phyloP scores from a whole-genome alignment of 1,284 basidiomycete species.

The Stereum hirsutum region DNA sequence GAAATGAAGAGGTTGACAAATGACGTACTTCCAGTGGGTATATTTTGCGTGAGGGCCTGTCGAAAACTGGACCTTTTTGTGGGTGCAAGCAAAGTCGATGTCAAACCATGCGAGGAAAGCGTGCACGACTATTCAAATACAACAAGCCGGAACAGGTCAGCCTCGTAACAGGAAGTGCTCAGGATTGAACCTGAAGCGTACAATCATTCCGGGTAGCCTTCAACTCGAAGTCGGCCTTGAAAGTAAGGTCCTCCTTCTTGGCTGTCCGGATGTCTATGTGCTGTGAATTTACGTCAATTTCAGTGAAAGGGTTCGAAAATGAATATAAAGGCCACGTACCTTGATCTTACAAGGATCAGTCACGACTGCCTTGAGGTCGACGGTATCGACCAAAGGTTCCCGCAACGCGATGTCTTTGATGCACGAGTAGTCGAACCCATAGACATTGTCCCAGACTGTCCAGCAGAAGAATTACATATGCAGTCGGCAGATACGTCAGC shows the following conservation, averaged over 20 bases:
- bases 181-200: conserved; percentile 29
- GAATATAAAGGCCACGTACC: conserved; percentile 27
- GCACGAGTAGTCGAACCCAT: conserved; percentile 99
- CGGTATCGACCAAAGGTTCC: conserved; percentile 97
- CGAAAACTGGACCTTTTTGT: conserved; percentile 93
- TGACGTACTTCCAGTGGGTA: conserved; percentile 90
- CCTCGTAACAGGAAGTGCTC: neutral
- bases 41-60: conserved; percentile 95
- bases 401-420: conserved; percentile 98
- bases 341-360: conserved; percentile 86
- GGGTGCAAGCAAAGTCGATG: conserved; percentile 91
- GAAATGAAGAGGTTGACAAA: no score
- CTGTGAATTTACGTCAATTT: conserved; percentile 24
- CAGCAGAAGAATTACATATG: conserved; percentile 2
- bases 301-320: neutral
- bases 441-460: conserved; percentile 98
- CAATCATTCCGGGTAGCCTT: conserved; percentile 89
- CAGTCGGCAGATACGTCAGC: neutral
- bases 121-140: conserved; percentile 75
- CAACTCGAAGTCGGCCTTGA: conserved; percentile 76
- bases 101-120: conserved; percentile 99
- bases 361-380: conserved; percentile 88
- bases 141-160: conserved; percentile 6
- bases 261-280: conserved; percentile 89
- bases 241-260: conserved; percentile 92